These are phyloP conservation scores for Colletotrichum gloeosporioides DNA, from an alignment of 2,329 filamentous ascomycete species.

Conservation along the genomic window DNA sequence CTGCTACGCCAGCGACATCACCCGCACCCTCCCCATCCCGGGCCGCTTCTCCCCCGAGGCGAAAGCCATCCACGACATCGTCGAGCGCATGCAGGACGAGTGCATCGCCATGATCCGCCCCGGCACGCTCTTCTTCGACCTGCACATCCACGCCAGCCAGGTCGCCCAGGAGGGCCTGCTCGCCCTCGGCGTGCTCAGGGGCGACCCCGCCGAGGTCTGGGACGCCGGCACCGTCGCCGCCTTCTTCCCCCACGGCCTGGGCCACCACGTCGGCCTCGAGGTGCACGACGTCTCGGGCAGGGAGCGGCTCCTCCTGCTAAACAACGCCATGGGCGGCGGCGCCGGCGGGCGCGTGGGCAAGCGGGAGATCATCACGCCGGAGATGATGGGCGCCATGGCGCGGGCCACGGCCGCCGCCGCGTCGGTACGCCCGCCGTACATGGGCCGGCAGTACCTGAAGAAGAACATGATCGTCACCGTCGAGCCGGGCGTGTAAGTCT, in stretches of 20 bases:
- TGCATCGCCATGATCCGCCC: constrained; percentile 74
- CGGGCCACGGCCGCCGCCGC: constrained; percentile 18
- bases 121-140: constrained; percentile 71
- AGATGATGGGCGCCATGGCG: constrained; percentile 35
- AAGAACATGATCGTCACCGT: constrained; percentile 77
- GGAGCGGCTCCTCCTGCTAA: constrained; percentile 38
- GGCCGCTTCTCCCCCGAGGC: constrained; percentile 73
- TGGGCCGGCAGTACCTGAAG: constrained; percentile 48
- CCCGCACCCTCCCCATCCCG: constrained; percentile 81
- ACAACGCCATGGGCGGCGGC: constrained; percentile 28
- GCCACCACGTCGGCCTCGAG: constrained; percentile 71
- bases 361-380: constrained; percentile 44
- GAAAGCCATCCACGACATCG: constrained; percentile 76
- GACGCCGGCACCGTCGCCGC: constrained; percentile 59
- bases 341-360: constrained; percentile 39
- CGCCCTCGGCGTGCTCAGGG: constrained; percentile 72
- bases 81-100: constrained; percentile 79
- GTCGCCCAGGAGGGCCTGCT: constrained; percentile 76
- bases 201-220: constrained; percentile 61
- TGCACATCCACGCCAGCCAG: constrained; percentile 75
- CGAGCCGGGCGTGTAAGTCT: constrained; percentile 72
- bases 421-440: constrained; percentile 30
- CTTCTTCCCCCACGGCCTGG: constrained; percentile 71
- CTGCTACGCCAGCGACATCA: constrained; percentile 89
- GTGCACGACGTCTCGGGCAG: constrained; percentile 63